These are phyloP conservation scores for Coleophoma cylindrospora DNA, from an alignment of 2,329 filamentous ascomycete species.

Conservation along the genomic window DNA sequence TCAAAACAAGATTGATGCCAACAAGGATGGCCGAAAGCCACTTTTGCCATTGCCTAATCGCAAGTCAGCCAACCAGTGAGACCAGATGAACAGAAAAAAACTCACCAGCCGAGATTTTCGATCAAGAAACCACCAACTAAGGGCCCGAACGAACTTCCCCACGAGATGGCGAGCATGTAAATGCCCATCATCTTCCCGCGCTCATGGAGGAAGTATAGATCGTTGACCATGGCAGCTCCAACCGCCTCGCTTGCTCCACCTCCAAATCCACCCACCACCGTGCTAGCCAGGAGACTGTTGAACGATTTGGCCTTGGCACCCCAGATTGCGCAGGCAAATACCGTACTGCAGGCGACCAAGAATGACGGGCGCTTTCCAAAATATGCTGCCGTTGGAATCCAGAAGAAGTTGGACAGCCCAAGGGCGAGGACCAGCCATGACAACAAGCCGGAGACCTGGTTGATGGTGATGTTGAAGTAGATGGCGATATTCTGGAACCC, in stretches of 20 bases:
- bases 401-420: constrained; percentile 43
- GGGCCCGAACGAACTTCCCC: constrained; percentile 2
- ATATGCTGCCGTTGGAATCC: constrained; percentile 41
- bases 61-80: too few species aligned
- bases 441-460: constrained; percentile 36
- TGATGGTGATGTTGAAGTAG: constrained; percentile 36
- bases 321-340: constrained; percentile 36
- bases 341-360: constrained; percentile 33
- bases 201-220: constrained; percentile 8
- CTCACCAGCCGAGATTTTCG: background rate
- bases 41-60: constrained; percentile 1
- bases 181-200: constrained; percentile 1
- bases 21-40: constrained; percentile 3
- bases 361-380: constrained; percentile 41
- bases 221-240: constrained; percentile 22
- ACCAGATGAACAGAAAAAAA: too few species aligned
- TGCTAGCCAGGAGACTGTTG: constrained; percentile 36
- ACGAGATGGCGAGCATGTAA: constrained; percentile 1
- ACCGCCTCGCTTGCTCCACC: constrained; percentile 39
- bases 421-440: constrained; percentile 38
- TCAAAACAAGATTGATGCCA: constrained; percentile 1
- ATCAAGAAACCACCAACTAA: constrained; percentile 6
- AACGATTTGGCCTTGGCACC: constrained; percentile 35
- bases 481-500: constrained; percentile 37
- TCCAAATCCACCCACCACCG: constrained; percentile 38